Conservation (phyloP, 495 filamentous ascomycete genomes). For the Annulohypoxylon stygium region DNA sequence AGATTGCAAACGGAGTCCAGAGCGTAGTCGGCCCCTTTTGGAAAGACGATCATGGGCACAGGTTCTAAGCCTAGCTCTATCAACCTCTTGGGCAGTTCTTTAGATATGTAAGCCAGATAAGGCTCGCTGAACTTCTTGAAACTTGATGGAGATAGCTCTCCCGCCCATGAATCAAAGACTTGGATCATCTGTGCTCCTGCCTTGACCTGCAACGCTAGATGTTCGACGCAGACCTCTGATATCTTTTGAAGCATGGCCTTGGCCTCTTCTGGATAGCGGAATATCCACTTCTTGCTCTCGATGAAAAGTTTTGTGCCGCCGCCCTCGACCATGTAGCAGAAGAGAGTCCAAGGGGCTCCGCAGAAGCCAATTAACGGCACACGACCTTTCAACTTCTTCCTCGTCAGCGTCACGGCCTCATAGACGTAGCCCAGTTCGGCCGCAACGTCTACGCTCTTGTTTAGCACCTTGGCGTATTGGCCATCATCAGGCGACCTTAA, state of each 20-base stretch:
- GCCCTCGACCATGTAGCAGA: constrained; percentile 99
- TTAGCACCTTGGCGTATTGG: constrained; percentile 83
- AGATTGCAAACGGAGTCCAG: constrained; percentile 87
- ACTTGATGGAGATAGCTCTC: constrained; percentile 84
- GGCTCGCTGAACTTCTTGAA: constrained; percentile 89
- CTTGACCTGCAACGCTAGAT: constrained; percentile 89
- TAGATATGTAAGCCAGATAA: constrained; percentile 85
- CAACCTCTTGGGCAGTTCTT: constrained; percentile 78
- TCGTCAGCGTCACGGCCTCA: constrained; percentile 90
- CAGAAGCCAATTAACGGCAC: constrained; percentile 98
- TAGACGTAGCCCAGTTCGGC: constrained; percentile 92
- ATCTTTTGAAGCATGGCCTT: constrained; percentile 90
- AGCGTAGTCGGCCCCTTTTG: constrained; percentile 99
- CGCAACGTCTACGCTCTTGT: constrained; percentile 82
- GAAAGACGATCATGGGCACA: constrained; percentile 99
- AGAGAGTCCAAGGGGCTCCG: constrained; percentile 94
- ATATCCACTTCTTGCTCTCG: constrained; percentile 94
- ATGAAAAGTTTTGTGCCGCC: constrained; percentile 94
- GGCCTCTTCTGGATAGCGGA: constrained; percentile 83
- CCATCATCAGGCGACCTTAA: constrained; percentile 80
- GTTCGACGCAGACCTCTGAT: constrained; percentile 90
- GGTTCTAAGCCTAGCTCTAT: constrained; percentile 77
- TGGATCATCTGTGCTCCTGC: constrained; percentile 94
- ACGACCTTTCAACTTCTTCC: constrained; percentile 85
- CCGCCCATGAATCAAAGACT: constrained; percentile 99